phyloP scores from a whole-genome alignment of 139 green algal species.

The Chlamydomonas sp. region DNA sequence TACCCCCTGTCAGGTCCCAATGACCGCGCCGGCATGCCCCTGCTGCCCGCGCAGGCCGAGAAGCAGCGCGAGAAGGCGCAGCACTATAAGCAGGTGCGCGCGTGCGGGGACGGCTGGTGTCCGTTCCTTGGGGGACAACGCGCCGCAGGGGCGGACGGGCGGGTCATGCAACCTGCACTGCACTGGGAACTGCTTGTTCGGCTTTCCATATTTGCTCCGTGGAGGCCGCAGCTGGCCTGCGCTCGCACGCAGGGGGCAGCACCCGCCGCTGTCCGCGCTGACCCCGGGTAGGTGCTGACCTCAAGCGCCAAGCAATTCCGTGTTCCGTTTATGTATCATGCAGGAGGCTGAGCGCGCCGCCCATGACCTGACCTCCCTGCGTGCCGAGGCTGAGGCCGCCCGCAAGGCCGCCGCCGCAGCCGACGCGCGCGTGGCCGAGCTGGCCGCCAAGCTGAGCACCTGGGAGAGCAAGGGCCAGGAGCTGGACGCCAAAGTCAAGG shows the following conservation, averaged over 20 bases:
- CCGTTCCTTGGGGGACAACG: not conserved
- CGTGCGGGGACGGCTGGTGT: not conserved
- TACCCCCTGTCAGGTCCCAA: no score
- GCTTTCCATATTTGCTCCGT: no score
- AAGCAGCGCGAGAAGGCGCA: constrained; percentile 33
- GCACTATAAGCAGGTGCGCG: constrained; percentile 34
- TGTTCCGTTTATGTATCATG: not conserved
- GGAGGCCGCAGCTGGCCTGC: no score
- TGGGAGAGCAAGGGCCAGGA: not conserved
- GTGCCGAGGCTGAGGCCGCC: not conserved
- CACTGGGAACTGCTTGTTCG: no score
- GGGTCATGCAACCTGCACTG: not conserved
- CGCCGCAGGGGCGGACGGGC: not conserved
- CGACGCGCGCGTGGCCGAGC: not conserved
- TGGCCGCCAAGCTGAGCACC: not conserved
- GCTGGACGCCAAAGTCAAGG: constrained; percentile 17
- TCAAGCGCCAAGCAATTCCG: no score
- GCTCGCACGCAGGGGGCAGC: no score
- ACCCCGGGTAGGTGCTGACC: no score
- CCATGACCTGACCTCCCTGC: not conserved
- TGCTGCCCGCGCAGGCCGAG: not conserved
- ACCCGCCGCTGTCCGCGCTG: no score
- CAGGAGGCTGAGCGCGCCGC: constrained; percentile 27
- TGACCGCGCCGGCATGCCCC: no score
- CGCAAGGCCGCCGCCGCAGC: not conserved